Conservation (phyloP, 1,284 basidiomycete genomes). For the Boletus mariae region DNA sequence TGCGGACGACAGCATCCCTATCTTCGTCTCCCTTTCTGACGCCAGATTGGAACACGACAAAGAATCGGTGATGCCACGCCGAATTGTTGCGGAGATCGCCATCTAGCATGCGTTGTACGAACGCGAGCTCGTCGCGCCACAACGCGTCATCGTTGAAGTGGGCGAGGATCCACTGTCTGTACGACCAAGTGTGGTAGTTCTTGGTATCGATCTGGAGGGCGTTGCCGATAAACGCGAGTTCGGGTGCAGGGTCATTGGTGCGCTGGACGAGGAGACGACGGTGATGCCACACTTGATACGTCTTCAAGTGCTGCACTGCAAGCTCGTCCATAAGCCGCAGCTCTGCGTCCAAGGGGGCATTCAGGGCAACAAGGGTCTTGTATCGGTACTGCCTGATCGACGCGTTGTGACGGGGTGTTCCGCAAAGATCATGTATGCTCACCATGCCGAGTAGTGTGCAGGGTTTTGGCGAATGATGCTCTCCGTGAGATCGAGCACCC, state of each 20-base stretch:
- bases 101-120: slow-evolving; percentile 72
- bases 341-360: slow-evolving; percentile 69
- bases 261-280: slow-evolving; percentile 75
- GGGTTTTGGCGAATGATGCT: slow-evolving; percentile 84
- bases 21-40: slow-evolving; percentile 56
- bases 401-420: neutral
- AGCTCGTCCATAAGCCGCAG: slow-evolving; percentile 82
- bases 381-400: slow-evolving; percentile 85
- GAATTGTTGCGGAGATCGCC: slow-evolving; percentile 93
- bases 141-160: slow-evolving; percentile 69
- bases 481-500: slow-evolving; percentile 84
- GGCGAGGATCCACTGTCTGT: slow-evolving; percentile 88
- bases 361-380: slow-evolving; percentile 69
- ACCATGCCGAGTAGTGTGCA: slow-evolving; percentile 95
- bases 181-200: slow-evolving; percentile 97
- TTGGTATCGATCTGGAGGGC: slow-evolving; percentile 76
- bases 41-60: slow-evolving; percentile 77
- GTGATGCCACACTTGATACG: slow-evolving; percentile 98
- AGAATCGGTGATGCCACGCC: slow-evolving; percentile 98
- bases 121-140: slow-evolving; percentile 78
- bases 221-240: slow-evolving; percentile 76
- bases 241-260: slow-evolving; percentile 51
- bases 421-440: slow-evolving; percentile 20
- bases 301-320: slow-evolving; percentile 80
- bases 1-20: slow-evolving; percentile 50